Percentiles rank a stretch among this genome's conserved stretches.
These are phyloP conservation scores for Ochetophila trinervis DNA, from an alignment of 306 rosid species.

Conservation along the genomic window DNA sequence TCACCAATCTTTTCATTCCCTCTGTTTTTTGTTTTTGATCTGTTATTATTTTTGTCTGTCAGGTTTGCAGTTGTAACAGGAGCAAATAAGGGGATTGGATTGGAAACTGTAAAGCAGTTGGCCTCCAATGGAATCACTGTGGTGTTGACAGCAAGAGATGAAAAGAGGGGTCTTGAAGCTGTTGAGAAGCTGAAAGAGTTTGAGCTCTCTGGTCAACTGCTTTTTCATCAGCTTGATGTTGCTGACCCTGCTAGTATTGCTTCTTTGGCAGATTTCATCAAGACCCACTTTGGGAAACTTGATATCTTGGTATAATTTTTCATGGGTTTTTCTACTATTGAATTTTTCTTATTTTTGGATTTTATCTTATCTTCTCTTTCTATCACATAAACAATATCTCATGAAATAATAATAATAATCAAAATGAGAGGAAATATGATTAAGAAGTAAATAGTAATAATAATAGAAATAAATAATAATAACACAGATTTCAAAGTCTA, in stretches of 20 bases:
- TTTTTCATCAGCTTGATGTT: slow-evolving; percentile 40
- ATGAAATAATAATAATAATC: no score
- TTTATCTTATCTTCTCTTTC: not conserved
- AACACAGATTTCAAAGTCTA: no score
- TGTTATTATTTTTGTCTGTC: not conserved
- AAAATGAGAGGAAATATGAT: no score
- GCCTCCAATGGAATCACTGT: slow-evolving; percentile 30
- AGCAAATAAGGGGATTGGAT: slow-evolving; percentile 35
- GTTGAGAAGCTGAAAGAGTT: slow-evolving; percentile 13
- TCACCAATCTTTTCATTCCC: not conserved
- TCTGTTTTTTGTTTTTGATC: not conserved
- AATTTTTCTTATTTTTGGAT: no score
- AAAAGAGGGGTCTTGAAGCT: slow-evolving; percentile 34
- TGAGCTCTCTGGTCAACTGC: slow-evolving; percentile 12
- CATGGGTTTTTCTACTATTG: not conserved
- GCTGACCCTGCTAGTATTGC: slow-evolving; percentile 19
- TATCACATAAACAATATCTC: not conserved
- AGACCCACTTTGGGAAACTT: slow-evolving; percentile 27
- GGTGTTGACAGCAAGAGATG: slow-evolving; percentile 35
- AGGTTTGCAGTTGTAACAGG: slow-evolving; percentile 38
- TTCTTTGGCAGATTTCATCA: slow-evolving; percentile 23
- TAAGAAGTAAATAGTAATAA: no score
- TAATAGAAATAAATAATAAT: no score
- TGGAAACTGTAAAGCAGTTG: slow-evolving; percentile 25
- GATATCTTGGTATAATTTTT: slow-evolving; percentile 36